Base-by-base conservation (phyloP, 805 yeast species). In the Lachancea dasiensis region DNA sequence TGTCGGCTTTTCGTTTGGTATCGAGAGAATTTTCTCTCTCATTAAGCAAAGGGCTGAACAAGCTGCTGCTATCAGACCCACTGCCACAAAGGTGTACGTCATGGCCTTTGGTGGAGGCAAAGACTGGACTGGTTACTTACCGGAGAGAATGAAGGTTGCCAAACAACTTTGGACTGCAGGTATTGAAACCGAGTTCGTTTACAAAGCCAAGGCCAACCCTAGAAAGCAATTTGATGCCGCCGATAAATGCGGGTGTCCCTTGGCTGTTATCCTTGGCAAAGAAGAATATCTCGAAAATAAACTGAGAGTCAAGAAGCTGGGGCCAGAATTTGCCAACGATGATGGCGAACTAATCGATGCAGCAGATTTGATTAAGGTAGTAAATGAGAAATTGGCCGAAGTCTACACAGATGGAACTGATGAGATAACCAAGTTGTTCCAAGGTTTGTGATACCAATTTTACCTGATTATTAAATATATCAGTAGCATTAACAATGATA, bases 41-140 rank as follows among this genome's bases (percentile, higher is more conserved):
- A 78, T 92, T 52, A 87, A 85, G 61, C 81, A 85, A 36, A 76
- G 95, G 59, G 71, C 74, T 29, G 75, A 75, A 21, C 64, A 77
- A 37, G 72, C 75, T 49, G 79, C 79, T 22, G 72, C 50, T 41
- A 70, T 89, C 40, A 77, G 92, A 51, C 78, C 97, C 24, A 73
- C 89, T 20, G 79, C 90, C 26, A 94, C 98, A 14, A 95, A 92
- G 61, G 97, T 86, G 10, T 92, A 71, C 56, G 81, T 92, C 34
- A 89, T 92, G 96, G 97, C 98, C 1, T 89, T 92, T 56, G 98
- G 98, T 49, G 97, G 97, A 54, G 98, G 97, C 54, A 84, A 84
- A 52, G 94, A 82, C 45, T 89, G 97, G 97, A 78, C 72, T 43
- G 98, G 97, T 5, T 86, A 85, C 67, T 68, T 92, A 54, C 75